These are phyloP conservation scores for Leptomonas seymouri DNA, from an alignment of 208 protist species.

Conservation along the genomic window DNA sequence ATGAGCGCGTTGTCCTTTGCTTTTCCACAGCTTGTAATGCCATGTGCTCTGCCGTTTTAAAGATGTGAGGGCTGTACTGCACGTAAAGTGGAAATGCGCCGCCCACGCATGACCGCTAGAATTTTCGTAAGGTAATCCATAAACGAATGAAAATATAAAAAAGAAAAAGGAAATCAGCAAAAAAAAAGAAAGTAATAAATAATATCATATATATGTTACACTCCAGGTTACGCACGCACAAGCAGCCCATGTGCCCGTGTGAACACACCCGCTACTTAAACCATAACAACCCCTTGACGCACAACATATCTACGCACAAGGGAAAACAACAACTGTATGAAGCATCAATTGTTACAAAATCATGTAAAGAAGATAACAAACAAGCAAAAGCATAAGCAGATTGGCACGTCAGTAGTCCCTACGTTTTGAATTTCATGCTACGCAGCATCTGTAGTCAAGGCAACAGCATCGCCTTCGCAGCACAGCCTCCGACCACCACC, in stretches of 20 bases:
- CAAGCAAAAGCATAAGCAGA: too few species aligned
- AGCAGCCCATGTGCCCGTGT: background rate
- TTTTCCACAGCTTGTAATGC: background rate
- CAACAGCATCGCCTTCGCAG: too few species aligned
- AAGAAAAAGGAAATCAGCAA: background rate
- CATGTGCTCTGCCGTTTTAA: background rate
- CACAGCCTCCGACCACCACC: too few species aligned
- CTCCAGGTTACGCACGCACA: background rate
- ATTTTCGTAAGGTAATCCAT: background rate
- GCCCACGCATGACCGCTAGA: background rate
- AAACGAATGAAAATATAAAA: background rate
- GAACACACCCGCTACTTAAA: too few species aligned
- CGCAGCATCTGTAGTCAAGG: too few species aligned
- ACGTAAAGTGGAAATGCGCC: background rate
- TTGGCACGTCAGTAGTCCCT: too few species aligned
- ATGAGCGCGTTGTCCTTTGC: too few species aligned
- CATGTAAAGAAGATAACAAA: too few species aligned
- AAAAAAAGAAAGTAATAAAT: background rate
- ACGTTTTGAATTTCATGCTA: too few species aligned
- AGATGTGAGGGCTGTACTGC: slow-evolving; percentile 8
- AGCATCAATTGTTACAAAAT: too few species aligned
- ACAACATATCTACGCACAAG: background rate
- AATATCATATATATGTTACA: slow-evolving; percentile 1
- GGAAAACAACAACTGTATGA: too few species aligned
- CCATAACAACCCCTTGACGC: too few species aligned